phyloP scores from a whole-genome alignment of 73 alveolate genomes.

The Tetrahymena elliotti region DNA sequence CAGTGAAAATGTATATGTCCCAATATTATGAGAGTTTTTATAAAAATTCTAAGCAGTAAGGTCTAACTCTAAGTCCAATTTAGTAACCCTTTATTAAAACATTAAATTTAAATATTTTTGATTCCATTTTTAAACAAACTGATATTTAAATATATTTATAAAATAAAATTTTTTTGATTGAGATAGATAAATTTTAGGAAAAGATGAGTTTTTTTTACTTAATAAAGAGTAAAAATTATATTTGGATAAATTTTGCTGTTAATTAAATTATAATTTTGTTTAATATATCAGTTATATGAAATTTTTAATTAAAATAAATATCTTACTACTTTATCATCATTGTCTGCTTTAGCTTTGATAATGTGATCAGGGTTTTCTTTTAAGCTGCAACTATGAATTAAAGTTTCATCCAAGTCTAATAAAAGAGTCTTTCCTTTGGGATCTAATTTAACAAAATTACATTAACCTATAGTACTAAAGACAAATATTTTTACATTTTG shows the following conservation, averaged over 20 bases:
- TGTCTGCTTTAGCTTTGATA: slow-evolving; percentile 17
- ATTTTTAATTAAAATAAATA: too few species aligned
- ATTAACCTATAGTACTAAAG: not conserved
- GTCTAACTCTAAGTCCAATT: slow-evolving; percentile 84
- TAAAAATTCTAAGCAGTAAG: slow-evolving; percentile 73
- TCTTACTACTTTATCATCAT: slow-evolving; percentile 9
- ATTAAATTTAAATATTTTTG: not conserved
- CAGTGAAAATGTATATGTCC: slow-evolving; percentile 81
- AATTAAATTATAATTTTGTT: too few species aligned
- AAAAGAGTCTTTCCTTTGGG: slow-evolving; percentile 11
- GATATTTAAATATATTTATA: too few species aligned
- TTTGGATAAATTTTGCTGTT: too few species aligned
- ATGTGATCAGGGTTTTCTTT: slow-evolving; percentile 11
- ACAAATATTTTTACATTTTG: not conserved
- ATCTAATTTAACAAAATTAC: not conserved
- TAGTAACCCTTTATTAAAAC: not conserved
- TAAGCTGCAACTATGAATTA: slow-evolving; percentile 22
- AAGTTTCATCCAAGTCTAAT: slow-evolving; percentile 30
- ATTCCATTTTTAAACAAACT: too few species aligned
- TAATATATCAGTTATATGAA: too few species aligned
- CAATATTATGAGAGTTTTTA: slow-evolving; percentile 59
- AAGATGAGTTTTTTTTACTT: too few species aligned
- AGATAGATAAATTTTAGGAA: too few species aligned
- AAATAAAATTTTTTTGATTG: too few species aligned
- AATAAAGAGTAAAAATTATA: too few species aligned